Conservation (phyloP, 2,329 filamentous ascomycete species). For the Chaetomium globosum region DNA sequence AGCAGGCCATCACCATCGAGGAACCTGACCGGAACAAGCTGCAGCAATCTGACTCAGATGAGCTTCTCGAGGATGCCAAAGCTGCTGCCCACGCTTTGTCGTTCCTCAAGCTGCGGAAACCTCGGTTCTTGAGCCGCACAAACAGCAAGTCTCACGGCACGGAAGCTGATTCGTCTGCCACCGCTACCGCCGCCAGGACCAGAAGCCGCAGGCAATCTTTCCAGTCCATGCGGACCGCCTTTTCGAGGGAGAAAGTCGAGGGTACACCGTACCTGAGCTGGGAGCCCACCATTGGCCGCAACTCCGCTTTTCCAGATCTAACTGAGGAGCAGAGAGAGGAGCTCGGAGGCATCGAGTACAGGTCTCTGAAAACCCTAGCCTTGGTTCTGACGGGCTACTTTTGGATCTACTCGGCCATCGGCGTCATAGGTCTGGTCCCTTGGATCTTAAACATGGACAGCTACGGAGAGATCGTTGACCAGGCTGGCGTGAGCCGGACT, state of each 20-base stretch:
- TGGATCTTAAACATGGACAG: slow-evolving; percentile 70
- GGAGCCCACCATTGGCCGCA: slow-evolving; percentile 87
- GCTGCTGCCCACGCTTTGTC: slow-evolving; percentile 47
- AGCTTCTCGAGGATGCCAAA: slow-evolving; percentile 49
- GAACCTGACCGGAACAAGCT: slow-evolving; percentile 57
- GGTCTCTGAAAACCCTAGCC: slow-evolving; percentile 83
- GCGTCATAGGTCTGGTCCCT: slow-evolving; percentile 71
- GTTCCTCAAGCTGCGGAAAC: slow-evolving; percentile 32
- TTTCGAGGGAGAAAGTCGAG: slow-evolving; percentile 58
- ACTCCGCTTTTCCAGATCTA: slow-evolving; percentile 87
- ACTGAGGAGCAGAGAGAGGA: slow-evolving; percentile 92
- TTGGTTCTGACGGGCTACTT: slow-evolving; percentile 79
- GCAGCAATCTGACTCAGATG: slow-evolving; percentile 46
- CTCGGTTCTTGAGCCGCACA: slow-evolving; percentile 40
- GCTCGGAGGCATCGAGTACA: slow-evolving; percentile 93
- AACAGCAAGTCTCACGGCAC: slow-evolving; percentile 47
- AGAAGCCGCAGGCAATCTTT: slow-evolving; percentile 53
- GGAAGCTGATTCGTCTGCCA: slow-evolving; percentile 38
- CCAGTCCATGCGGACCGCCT: slow-evolving; percentile 59
- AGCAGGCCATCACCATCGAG: slow-evolving; percentile 67
- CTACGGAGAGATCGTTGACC: slow-evolving; percentile 68
- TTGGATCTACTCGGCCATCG: slow-evolving; percentile 78
- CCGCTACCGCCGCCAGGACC: slow-evolving; percentile 18
- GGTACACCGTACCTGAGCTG: slow-evolving; percentile 88
- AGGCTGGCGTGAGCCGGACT: slow-evolving; percentile 62